phyloP scores from a whole-genome alignment of 306 rosid genomes.

The Hippophae gyantsensis region DNA sequence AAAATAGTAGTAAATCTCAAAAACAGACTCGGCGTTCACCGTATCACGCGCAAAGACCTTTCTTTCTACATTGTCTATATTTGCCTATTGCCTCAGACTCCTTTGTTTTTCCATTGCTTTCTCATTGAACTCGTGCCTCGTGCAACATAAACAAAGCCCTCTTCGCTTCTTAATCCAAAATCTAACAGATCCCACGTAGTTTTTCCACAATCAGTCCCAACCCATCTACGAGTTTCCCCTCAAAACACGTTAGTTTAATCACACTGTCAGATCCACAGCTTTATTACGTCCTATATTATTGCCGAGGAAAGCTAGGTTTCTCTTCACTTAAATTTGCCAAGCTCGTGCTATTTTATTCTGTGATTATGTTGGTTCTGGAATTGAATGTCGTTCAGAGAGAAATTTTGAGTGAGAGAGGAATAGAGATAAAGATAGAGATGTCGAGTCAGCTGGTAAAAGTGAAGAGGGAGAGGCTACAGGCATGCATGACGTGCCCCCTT shows the following conservation, averaged over 20 bases:
- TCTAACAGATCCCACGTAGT: constrained; percentile 35
- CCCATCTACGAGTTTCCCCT: constrained; percentile 36
- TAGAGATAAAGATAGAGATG: constrained; percentile 20
- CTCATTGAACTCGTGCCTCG: constrained; percentile 1
- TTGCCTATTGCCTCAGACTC: too few species aligned
- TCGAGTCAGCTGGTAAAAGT: constrained; percentile 51
- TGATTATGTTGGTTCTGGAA: constrained; percentile 3
- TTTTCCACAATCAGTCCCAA: constrained; percentile 19
- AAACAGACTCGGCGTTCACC: constrained; percentile 6
- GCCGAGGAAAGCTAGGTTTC: neutral
- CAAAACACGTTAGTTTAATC: constrained; percentile 17
- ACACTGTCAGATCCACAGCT: constrained; percentile 43
- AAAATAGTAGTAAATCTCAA: neutral
- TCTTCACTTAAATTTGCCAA: neutral
- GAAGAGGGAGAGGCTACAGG: constrained; percentile 45
- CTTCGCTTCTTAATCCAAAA: constrained; percentile 27
- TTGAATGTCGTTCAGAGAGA: constrained; percentile 23
- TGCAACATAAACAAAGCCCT: neutral
- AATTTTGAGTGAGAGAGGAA: neutral
- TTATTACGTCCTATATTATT: constrained; percentile 14
- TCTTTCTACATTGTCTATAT: neutral
- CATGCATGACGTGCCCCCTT: constrained; percentile 99
- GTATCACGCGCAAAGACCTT: constrained; percentile 6
- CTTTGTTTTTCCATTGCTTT: constrained; percentile 20
- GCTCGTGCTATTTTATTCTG: constrained; percentile 1